A percentile compares a stretch with the other conserved stretches of the same genome.
These are phyloP conservation scores for Lactuca sativa DNA, from an alignment of 129 eudicot species.

Conservation along the genomic window DNA sequence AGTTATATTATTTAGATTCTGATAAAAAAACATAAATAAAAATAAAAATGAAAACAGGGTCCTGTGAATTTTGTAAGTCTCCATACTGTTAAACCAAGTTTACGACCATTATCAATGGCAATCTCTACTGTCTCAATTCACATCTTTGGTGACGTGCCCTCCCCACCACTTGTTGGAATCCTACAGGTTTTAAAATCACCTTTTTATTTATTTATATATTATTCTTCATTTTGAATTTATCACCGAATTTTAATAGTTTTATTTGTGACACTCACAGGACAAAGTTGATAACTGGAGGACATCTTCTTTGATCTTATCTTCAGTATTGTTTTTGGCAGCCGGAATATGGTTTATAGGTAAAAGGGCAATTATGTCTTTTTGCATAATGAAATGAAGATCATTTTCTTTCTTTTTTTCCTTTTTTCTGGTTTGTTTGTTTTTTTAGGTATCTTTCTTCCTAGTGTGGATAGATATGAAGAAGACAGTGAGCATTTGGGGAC, in stretches of 20 bases:
- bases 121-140: conserved; percentile 91
- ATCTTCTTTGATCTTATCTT: conserved; percentile 55
- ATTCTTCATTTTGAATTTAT: not conserved
- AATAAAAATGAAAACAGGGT: conserved; percentile 45
- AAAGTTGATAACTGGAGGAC: conserved; percentile 71
- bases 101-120: conserved; percentile 91
- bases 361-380: not conserved
- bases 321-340: conserved; percentile 66
- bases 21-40: no score
- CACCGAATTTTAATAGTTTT: not conserved
- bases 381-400: not conserved
- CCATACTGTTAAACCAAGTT: conserved; percentile 89
- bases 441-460: conserved; percentile 72
- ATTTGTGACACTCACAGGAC: conserved; percentile 45
- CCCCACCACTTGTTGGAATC: conserved; percentile 93
- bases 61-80: conserved; percentile 91
- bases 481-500: conserved; percentile 43
- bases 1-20: no score
- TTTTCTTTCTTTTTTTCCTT: no score
- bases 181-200: conserved; percentile 55
- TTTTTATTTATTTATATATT: not conserved
- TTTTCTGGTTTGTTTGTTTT: not conserved
- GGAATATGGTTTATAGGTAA: conserved; percentile 74
- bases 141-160: conserved; percentile 93
- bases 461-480: conserved; percentile 69